Conservation (phyloP, 1,284 basidiomycete species). For the Apiotrichum laibachii region DNA sequence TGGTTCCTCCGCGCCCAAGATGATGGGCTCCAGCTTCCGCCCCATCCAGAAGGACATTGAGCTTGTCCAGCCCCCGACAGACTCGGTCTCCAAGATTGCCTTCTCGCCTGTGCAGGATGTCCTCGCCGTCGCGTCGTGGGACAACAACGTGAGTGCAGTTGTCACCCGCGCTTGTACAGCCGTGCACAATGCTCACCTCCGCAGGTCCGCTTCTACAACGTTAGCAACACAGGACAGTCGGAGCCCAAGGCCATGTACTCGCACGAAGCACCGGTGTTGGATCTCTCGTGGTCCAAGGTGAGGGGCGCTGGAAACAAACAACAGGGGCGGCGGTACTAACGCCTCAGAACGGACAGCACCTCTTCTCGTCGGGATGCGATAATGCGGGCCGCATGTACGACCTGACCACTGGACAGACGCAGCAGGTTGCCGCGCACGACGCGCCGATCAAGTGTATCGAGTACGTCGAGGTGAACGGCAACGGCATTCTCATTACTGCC, state of each 20-base stretch:
- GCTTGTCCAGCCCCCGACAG: constrained; percentile 66
- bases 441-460: constrained; percentile 72
- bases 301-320: constrained; percentile 12
- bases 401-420: constrained; percentile 64
- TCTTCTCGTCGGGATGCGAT: constrained; percentile 83
- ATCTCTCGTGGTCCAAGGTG: constrained; percentile 74
- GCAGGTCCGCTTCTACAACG: constrained; percentile 60
- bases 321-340: constrained; percentile 1
- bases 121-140: constrained; percentile 73
- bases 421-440: constrained; percentile 78
- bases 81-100: constrained; percentile 68
- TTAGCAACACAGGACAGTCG: constrained; percentile 55
- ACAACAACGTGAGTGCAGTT: constrained; percentile 62
- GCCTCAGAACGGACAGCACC: constrained; percentile 67
- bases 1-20: constrained; percentile 12
- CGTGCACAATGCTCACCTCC: not conserved
- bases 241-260: constrained; percentile 78
- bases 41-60: constrained; percentile 63
- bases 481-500: constrained; percentile 70
- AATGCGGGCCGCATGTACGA: constrained; percentile 80
- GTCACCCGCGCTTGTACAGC: not conserved
- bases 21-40: constrained; percentile 26
- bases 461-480: constrained; percentile 62
- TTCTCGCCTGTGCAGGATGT: constrained; percentile 67
- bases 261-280: constrained; percentile 78